Evolutionary conservation across 1,284 basidiomycete genomes (phyloP).

Genomic region (Hemileia vastatrix): DNA sequence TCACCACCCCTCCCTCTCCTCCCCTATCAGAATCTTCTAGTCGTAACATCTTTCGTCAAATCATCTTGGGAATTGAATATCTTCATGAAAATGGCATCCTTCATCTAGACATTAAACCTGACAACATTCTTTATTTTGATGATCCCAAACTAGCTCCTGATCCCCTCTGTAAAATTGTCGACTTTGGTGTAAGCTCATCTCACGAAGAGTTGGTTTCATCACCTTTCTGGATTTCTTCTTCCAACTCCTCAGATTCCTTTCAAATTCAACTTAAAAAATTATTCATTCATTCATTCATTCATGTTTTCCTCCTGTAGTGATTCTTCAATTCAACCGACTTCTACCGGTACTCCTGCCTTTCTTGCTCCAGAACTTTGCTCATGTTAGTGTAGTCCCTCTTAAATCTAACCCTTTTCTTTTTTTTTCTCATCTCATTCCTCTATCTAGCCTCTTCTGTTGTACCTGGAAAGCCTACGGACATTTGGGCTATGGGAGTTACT

Average conservation of each 20-base stretch:
- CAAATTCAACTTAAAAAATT: not conserved
- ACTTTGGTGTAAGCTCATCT: slow-evolving; percentile 6
- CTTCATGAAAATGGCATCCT: slow-evolving; percentile 9
- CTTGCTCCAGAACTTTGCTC: slow-evolving; percentile 7
- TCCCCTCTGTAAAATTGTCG: slow-evolving; percentile 12
- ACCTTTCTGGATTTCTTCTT: not conserved
- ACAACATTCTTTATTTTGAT: slow-evolving; percentile 12
- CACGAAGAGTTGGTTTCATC: not conserved
- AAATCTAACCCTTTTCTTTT: not conserved
- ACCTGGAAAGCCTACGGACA: slow-evolving; percentile 1
- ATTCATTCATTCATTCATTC: not conserved
- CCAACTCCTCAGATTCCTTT: not conserved
- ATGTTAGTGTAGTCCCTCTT: not conserved
- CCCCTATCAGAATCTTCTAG: too few species aligned
- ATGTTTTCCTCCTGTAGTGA: not conserved
- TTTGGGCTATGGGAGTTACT: slow-evolving; percentile 15
- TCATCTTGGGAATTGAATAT: slow-evolving; percentile 12
- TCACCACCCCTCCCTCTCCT: too few species aligned
- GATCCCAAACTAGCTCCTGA: not conserved
- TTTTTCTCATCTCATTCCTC: not conserved
- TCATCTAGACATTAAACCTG: slow-evolving; percentile 14
- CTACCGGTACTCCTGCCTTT: slow-evolving; percentile 14
- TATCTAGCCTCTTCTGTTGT: not conserved
- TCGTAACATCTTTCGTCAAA: slow-evolving; percentile 6
- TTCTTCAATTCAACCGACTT: not conserved